A percentile compares a stretch with the other conserved stretches of the same genome.
phyloP scores from a whole-genome alignment of 768 basidiomycete species.

The Gymnopilus dilepis region DNA sequence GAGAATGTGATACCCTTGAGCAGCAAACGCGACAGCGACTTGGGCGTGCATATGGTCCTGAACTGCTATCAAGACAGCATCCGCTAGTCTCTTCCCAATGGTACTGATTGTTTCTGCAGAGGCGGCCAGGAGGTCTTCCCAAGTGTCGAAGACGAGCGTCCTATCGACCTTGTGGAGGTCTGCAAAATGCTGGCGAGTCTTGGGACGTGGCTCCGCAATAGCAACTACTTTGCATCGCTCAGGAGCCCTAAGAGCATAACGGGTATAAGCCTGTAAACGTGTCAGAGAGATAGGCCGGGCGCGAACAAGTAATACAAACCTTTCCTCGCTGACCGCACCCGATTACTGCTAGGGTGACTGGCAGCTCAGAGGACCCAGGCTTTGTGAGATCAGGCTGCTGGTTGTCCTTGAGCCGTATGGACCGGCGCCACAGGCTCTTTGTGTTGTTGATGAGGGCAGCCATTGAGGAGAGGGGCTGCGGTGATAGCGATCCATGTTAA shows the following conservation, averaged over 20 bases:
- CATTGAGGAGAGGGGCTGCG: conserved; percentile 22
- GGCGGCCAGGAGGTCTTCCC: conserved; percentile 71
- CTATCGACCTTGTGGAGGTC: conserved; percentile 61
- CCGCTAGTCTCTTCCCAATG: conserved; percentile 74
- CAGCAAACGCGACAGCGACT: conserved; percentile 74
- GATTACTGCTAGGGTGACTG: conserved; percentile 73
- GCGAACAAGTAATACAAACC: conserved; percentile 41
- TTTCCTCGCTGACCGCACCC: conserved; percentile 87
- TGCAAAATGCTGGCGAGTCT: conserved; percentile 65
- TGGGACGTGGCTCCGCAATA: conserved; percentile 81
- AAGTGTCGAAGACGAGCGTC: conserved; percentile 73
- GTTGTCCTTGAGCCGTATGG: conserved; percentile 31
- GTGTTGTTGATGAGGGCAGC: conserved; percentile 36
- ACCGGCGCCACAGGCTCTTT: conserved; percentile 42
- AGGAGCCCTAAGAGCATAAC: conserved; percentile 65
- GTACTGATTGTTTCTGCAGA: conserved; percentile 69
- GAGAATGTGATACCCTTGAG: conserved; percentile 85
- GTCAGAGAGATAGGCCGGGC: neutral
- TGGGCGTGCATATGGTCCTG: conserved; percentile 83
- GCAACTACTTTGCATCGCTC: conserved; percentile 77
- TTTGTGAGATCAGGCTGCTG: conserved; percentile 6
- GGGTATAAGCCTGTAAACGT: conserved; percentile 58
- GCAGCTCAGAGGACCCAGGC: conserved; percentile 34
- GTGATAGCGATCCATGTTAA: neutral
- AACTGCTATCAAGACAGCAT: conserved; percentile 81